Base-by-base conservation (phyloP, 164 flowering plant genomes). In the Taxillus chinensis region DNA sequence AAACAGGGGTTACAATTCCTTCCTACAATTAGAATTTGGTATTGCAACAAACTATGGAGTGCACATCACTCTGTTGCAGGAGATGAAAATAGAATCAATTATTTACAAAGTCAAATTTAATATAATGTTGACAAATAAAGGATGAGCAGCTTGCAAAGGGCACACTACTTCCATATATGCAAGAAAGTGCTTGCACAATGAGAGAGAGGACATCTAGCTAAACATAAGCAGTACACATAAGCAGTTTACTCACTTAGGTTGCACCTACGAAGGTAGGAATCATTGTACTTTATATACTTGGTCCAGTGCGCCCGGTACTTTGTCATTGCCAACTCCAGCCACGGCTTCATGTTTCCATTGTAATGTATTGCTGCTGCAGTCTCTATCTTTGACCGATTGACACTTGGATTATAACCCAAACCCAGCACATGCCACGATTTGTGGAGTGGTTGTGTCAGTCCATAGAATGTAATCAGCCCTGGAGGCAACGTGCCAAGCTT, bases 351-450 rank as follows among this genome's bases (percentile, higher is more conserved):
- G 79, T 95, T 95, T 50, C 99, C 99, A 69, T 95, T 95, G 68
- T 87, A 95, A 64, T 95, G 99, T 52, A 95, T 63, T 42, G 91
- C 97, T 8, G 99, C 92, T 40, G 97, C 97, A 63, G 77, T 79
- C 37, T 87, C 96, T 50, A 95, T 89, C 42, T 95, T 96, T 38
- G 81, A 56, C 55, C 74, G 71, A 68, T 89, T 92, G 39, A 91
- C 43, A 63, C 89, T 95, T 16, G 97, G 97, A 74, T 86, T 95
- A 69, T 91, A 95, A 45, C 99, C 99, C 76, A 95, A 75, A 41
- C 99, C 99, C 55, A 95, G 85, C 61, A 95, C 99, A 55, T 95
- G 99, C 99, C 99, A 95, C 12, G 92, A 81, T 75, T 95, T 95
- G 11, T 83, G 74, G 51, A 95, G 85, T 2, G 98, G 96, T 73